Percentiles rank a stretch among this genome's conserved stretches.
Evolutionary conservation across 2,329 filamentous ascomycete genomes (phyloP).

Genomic region (Chrysosporium queenslandicum): DNA sequence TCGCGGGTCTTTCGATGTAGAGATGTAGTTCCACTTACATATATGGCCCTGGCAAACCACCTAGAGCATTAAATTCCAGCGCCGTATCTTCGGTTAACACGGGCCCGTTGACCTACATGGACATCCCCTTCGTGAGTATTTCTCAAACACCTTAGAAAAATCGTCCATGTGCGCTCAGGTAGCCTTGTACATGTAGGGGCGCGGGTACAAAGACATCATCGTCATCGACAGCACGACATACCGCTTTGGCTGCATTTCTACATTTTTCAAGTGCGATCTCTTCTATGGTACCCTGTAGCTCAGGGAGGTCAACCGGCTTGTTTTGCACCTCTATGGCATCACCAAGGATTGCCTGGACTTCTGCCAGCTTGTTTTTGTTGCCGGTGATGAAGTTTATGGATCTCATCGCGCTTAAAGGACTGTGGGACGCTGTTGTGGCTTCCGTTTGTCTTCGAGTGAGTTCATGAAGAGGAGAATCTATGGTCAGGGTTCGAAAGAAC

Average conservation of each 20-base stretch:
- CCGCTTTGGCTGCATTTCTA: conserved; percentile 64
- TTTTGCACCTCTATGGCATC: conserved; percentile 61
- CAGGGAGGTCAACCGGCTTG: conserved; percentile 67
- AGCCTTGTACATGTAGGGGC: background rate
- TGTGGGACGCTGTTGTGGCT: background rate
- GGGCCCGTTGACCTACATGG: conserved; percentile 64
- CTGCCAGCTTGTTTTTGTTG: conserved; percentile 85
- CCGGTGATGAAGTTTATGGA: conserved; percentile 87
- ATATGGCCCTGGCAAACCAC: conserved; percentile 88
- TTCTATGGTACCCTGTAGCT: conserved; percentile 86
- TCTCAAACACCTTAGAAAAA: background rate
- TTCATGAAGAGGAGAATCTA: no score
- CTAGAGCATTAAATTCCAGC: conserved; percentile 80
- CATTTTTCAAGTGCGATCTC: conserved; percentile 87
- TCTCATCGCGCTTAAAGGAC: conserved; percentile 31
- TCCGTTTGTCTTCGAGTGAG: no score
- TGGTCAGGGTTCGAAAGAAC: no score
- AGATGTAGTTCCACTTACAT: conserved; percentile 52
- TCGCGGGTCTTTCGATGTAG: background rate
- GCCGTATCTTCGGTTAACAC: conserved; percentile 95
- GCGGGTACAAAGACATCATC: background rate
- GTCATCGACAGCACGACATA: conserved; percentile 36
- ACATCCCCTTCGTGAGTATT: background rate
- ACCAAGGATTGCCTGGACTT: conserved; percentile 79
- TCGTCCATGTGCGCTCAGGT: background rate